Evolutionary conservation across 140 eudicot genomes (phyloP).

Genomic region (Ambrosia hybrid): DNA sequence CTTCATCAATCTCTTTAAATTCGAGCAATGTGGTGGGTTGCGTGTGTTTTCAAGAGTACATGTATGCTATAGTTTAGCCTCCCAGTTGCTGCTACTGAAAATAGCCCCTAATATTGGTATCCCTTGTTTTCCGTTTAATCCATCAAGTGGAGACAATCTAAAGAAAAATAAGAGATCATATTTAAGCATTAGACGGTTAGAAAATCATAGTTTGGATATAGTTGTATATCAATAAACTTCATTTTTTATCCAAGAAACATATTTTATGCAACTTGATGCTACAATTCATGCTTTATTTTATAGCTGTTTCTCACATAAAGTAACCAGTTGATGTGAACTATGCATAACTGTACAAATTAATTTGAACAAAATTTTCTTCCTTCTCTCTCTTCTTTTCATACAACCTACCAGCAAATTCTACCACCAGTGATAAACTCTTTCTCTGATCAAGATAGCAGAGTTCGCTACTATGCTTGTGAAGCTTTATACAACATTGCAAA

Average conservation of each 20-base stretch:
- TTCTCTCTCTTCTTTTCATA: neutral
- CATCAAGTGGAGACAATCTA: neutral
- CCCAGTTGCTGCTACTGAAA: neutral
- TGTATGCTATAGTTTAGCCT: constrained; percentile 5
- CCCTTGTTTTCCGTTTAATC: neutral
- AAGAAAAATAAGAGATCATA: too few relatives aligned
- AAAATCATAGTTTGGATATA: neutral
- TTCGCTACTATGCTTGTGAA: constrained; percentile 98
- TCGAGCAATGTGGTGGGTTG: too few relatives aligned
- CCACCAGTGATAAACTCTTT: constrained; percentile 91
- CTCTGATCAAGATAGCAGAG: constrained; percentile 93
- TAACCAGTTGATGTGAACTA: neutral
- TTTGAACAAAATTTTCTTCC: neutral
- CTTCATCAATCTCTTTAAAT: too few relatives aligned
- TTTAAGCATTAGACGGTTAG: neutral
- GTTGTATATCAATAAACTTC: constrained; percentile 6
- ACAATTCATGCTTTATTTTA: neutral
- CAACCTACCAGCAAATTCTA: constrained; percentile 71
- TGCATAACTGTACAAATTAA: constrained; percentile 11
- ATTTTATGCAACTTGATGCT: constrained; percentile 21
- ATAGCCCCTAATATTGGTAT: constrained; percentile 1
- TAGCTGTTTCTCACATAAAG: neutral
- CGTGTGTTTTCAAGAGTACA: neutral
- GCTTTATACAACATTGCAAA: constrained; percentile 97
- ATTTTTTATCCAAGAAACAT: neutral